Evolutionary conservation across 257 asterid species (phyloP), one percentile per base, ranked within the genome.

Genomic region (Forsythia viridissima): DNA sequence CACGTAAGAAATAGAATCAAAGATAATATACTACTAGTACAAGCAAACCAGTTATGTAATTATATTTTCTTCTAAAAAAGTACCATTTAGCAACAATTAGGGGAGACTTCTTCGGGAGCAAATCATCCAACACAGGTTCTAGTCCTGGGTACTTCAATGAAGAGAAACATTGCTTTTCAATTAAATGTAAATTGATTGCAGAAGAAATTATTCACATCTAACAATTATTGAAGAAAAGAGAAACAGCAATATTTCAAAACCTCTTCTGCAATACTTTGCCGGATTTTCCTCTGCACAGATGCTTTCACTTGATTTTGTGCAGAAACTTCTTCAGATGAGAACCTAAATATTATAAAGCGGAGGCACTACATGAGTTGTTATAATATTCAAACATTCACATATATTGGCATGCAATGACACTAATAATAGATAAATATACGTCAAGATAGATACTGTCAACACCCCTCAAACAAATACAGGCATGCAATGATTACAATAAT

Each of bases 301-400:
- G 99, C 98, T 95, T 95, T 95, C 79, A 93, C 98, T 95, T 93
- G 99, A 90, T 95, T 95, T 85, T 95, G 99, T 37, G 94, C 99
- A 77, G 99, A 93, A 81, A 95, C 98, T 82, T 95, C 99, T 81
- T 95, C 99, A 30, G 92, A 81, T 74, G 98, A 90, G 86, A 95
- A 95, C 92, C 99, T 95, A 86, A 76, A 81, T 51, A 70, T 83
- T 34, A 74, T 51, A 72, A 20, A 75, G 30, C 70, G 52, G 41
- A 39, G 8, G 4, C 30, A 57, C 66, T 57, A 9, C 1, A 30
- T 12, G 63, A 67, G 71, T 57, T 13, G 51, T 79, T 80, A 70
- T 34, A 66, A 77, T 75, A 48, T 75, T 59, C 63, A 46, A 80
- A 70, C 30, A 20, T 37, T n/a, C 68, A 34, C 11, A 18, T n/a